These are phyloP conservation scores for Steccherinum ochraceum DNA, from an alignment of 768 basidiomycete genomes.

Conservation along the genomic window DNA sequence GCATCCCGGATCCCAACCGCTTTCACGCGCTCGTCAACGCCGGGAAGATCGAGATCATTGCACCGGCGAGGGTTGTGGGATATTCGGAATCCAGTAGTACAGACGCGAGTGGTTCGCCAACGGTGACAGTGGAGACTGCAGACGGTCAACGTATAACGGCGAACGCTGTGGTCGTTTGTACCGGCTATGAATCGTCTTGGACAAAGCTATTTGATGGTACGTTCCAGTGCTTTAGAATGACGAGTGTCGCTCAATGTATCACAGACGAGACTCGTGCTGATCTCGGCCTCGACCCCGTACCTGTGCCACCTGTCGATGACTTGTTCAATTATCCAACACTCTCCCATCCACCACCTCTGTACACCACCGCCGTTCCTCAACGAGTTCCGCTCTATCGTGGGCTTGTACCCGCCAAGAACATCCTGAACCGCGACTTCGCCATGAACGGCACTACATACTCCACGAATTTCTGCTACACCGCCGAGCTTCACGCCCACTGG, in stretches of 20 bases:
- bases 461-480: constrained; percentile 46
- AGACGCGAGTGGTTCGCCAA: no score
- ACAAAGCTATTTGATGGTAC: constrained; percentile 30
- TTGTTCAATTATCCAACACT: constrained; percentile 26
- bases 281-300: constrained; percentile 44
- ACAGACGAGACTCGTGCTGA: constrained; percentile 41
- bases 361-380: constrained; percentile 24
- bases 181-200: constrained; percentile 61
- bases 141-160: constrained; percentile 38
- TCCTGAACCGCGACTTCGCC: constrained; percentile 50
- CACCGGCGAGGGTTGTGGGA: constrained; percentile 35
- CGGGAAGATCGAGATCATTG: constrained; percentile 43
- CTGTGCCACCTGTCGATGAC: constrained; percentile 15
- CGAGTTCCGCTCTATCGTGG: constrained; percentile 52
- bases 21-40: constrained; percentile 45
- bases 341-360: constrained; percentile 28
- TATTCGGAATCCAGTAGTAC: constrained; percentile 17
- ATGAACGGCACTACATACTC: constrained; percentile 56
- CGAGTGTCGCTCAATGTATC: no score
- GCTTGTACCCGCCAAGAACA: constrained; percentile 55
- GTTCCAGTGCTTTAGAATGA: constrained; percentile 5
- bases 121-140: constrained; percentile 28
- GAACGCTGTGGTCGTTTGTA: constrained; percentile 46
- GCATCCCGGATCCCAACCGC: constrained; percentile 35
- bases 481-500: constrained; percentile 55